These are phyloP conservation scores for Neltuma alba DNA, from an alignment of 306 rosid genomes.

Conservation along the genomic window DNA sequence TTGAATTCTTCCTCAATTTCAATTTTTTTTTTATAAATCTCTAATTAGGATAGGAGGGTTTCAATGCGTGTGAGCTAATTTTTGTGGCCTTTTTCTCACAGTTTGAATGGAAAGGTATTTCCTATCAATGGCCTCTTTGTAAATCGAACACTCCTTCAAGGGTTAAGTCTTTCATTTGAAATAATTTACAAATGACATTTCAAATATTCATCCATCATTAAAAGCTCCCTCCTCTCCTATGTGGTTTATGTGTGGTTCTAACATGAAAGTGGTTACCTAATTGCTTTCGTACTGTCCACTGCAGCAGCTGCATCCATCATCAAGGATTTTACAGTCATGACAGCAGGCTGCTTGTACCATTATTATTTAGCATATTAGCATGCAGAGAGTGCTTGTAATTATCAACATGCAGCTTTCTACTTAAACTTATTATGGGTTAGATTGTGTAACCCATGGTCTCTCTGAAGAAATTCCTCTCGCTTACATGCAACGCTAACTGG, in stretches of 20 bases:
- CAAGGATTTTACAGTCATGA: not conserved
- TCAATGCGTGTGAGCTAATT: not conserved
- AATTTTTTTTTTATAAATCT: not conserved
- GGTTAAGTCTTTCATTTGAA: not conserved
- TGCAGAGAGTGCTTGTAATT: not conserved
- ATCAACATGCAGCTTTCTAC: not conserved
- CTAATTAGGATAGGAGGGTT: not conserved
- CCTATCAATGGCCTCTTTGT: not conserved
- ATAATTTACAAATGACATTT: not conserved
- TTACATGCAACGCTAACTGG: not conserved
- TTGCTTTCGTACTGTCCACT: slow-evolving; percentile 19
- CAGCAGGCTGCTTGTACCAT: not conserved
- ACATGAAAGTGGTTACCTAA: not conserved
- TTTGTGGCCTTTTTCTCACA: not conserved
- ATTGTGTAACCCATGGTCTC: not conserved
- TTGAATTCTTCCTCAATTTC: not conserved
- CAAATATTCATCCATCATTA: not conserved
- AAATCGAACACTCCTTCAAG: not conserved
- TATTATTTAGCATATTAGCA: slow-evolving; percentile 3
- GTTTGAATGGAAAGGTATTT: not conserved
- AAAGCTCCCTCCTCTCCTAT: not conserved
- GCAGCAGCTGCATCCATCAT: not conserved
- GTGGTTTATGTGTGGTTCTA: not conserved
- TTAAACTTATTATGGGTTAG: slow-evolving; percentile 7
- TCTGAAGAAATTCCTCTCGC: not conserved